Evolutionary conservation across 2,329 filamentous ascomycete species (phyloP).

Genomic region (Cordyceps cateniannulata): DNA sequence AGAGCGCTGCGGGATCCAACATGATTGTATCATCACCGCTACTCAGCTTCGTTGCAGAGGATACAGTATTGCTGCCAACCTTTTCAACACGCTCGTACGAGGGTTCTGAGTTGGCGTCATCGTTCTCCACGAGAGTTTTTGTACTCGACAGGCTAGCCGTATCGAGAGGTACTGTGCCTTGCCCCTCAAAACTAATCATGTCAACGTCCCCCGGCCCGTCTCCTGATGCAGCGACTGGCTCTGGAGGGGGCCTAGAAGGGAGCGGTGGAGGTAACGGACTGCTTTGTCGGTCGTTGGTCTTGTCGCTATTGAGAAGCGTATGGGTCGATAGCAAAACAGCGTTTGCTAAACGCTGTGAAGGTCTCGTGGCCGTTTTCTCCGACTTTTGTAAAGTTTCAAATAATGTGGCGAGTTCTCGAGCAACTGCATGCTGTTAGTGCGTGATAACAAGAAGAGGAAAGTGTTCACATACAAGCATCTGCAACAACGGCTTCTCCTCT

Average conservation of each 20-base stretch:
- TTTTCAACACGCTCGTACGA: constrained; percentile 29
- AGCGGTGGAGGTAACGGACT: constrained; percentile 39
- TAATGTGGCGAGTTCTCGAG: constrained; percentile 63
- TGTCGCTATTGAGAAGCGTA: constrained; percentile 29
- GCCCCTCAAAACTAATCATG: constrained; percentile 28
- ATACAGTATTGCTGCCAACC: constrained; percentile 17
- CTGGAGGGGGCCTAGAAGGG: constrained; percentile 40
- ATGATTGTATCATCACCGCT: constrained; percentile 19
- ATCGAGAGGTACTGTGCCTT: constrained; percentile 27
- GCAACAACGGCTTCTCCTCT: constrained; percentile 56
- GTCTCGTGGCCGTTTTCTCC: constrained; percentile 55
- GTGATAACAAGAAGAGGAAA: constrained; percentile 33
- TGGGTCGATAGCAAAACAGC: constrained; percentile 61
- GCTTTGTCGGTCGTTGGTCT: constrained; percentile 19
- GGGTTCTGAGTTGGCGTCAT: constrained; percentile 30
- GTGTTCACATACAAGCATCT: constrained; percentile 64
- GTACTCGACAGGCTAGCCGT: constrained; percentile 44
- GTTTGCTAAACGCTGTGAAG: constrained; percentile 71
- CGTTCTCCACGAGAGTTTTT: constrained; percentile 43
- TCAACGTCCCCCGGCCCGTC: constrained; percentile 24
- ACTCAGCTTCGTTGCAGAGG: neutral
- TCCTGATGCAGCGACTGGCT: constrained; percentile 24
- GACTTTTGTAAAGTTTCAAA: constrained; percentile 66
- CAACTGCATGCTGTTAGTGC: constrained; percentile 46
- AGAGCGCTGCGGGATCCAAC: constrained; percentile 12